A percentile compares a stretch with the other conserved stretches of the same genome.
These are phyloP conservation scores for Arthrobotrys sphaeroides DNA, from an alignment of 2,329 filamentous ascomycete species.

Conservation along the genomic window DNA sequence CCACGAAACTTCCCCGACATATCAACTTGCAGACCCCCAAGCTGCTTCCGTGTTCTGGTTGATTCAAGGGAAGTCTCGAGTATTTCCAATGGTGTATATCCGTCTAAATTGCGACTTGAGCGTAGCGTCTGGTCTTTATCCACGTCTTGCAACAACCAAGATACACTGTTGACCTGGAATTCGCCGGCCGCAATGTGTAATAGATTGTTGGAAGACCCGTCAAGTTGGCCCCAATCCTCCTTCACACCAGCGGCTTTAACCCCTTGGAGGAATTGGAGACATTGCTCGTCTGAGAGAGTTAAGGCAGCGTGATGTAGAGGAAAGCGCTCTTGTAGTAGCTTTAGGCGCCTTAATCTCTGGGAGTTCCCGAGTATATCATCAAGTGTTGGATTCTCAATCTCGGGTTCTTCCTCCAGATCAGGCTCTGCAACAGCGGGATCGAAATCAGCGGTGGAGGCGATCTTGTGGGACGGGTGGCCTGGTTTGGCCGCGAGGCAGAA, in stretches of 20 bases:
- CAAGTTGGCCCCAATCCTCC: slow-evolving; percentile 40
- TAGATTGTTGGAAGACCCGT: slow-evolving; percentile 46
- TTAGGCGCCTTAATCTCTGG: slow-evolving; percentile 19
- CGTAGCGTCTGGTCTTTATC: slow-evolving; percentile 41
- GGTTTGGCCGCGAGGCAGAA: slow-evolving; percentile 58
- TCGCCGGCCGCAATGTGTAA: slow-evolving; percentile 52
- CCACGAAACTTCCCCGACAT: not conserved
- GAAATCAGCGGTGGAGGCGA: slow-evolving; percentile 56
- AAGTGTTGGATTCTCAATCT: slow-evolving; percentile 20
- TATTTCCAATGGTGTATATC: slow-evolving; percentile 60
- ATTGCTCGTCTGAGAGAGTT: slow-evolving; percentile 50
- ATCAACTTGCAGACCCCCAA: not conserved
- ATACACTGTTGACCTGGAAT: slow-evolving; percentile 39
- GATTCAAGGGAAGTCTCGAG: slow-evolving; percentile 59
- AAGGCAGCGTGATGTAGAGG: slow-evolving; percentile 53
- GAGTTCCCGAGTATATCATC: not conserved
- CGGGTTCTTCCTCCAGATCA: slow-evolving; percentile 15
- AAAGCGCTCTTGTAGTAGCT: slow-evolving; percentile 46
- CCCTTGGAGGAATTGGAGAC: slow-evolving; percentile 45
- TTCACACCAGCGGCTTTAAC: not conserved
- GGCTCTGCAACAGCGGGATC: slow-evolving; percentile 43
- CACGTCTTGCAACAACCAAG: slow-evolving; percentile 59
- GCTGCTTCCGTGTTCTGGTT: not conserved
- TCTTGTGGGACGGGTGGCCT: slow-evolving; percentile 56
- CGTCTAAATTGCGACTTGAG: slow-evolving; percentile 58